Percentiles rank a stretch among this genome's conserved stretches.
These are phyloP conservation scores for Pleurotus tuber-regium DNA, from an alignment of 768 basidiomycete species.

Conservation along the genomic window DNA sequence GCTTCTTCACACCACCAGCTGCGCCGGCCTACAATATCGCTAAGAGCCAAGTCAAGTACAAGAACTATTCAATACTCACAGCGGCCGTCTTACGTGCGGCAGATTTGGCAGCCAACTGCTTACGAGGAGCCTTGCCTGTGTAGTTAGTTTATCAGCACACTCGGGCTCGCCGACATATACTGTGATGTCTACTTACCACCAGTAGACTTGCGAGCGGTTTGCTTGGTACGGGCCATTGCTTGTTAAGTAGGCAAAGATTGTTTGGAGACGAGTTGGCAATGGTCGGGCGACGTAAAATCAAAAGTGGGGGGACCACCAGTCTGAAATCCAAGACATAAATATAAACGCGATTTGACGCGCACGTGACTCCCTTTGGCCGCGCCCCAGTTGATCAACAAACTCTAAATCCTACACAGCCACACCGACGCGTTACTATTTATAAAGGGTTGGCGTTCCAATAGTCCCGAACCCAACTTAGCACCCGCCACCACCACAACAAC, in stretches of 20 bases:
- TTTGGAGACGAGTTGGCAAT: conserved; percentile 12
- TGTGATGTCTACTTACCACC: conserved; percentile 39
- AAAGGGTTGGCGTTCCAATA: conserved; percentile 13
- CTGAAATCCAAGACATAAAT: conserved; percentile 21
- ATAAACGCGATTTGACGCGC: conserved; percentile 20
- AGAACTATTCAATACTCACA: conserved; percentile 13
- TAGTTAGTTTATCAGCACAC: background rate
- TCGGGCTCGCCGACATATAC: no score
- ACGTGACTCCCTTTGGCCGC: conserved; percentile 16
- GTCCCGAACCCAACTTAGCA: conserved; percentile 17
- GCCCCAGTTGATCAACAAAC: conserved; percentile 18
- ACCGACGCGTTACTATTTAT: conserved; percentile 13
- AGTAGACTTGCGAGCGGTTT: conserved; percentile 60
- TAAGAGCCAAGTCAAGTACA: background rate
- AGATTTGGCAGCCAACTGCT: conserved; percentile 67
- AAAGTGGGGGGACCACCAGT: background rate
- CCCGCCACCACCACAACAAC: conserved; percentile 2
- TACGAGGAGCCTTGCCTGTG: conserved; percentile 62
- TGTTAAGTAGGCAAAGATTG: background rate
- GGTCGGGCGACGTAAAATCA: conserved; percentile 11
- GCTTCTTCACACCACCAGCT: conserved; percentile 92
- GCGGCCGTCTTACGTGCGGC: conserved; percentile 64
- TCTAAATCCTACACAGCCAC: conserved; percentile 26
- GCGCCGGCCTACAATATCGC: conserved; percentile 31
- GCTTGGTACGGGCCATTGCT: conserved; percentile 55